Evolutionary conservation across 2,329 filamentous ascomycete genomes (phyloP), one percentile per base, ranked within the genome.

Genomic region (Colletotrichum trifolii): DNA sequence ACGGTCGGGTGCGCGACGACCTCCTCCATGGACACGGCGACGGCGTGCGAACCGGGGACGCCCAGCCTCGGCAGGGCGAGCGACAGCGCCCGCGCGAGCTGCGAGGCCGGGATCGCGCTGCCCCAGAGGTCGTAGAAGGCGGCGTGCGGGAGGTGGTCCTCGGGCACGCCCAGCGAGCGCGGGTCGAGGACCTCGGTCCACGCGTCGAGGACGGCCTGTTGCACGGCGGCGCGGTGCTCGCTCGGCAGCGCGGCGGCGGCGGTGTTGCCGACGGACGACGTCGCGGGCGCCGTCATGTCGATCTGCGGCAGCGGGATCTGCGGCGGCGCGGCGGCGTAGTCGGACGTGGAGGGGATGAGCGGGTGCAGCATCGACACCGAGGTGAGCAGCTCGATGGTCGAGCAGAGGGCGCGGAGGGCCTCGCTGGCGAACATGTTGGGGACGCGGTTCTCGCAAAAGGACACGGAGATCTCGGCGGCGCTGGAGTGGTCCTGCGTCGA

Each of bases 111-210:
- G 46, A 86, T 75, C 25, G 85, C 74, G 2, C 82, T 82, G 8
- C 80, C 81, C 73, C 82, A 83, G 11, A 85, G 77, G 50, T 84
- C 79, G 69, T 82, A 86, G 71, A 86, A 86, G 0, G 81, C 78
- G 0, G 82, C 79, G 2, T 78, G 77, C 39, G 80, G 78, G 5
- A 83, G 73, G 47, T 82, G 75, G 1, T 72, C 72, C n/a, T 80
- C 75, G 0, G 81, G 74, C 0, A 83, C 75, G 8, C 76, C 76
- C 3, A 81, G 70, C 0, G 73, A 67, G 0, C 76, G 69, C 0
- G 81, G 77, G 35, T 81, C 77, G 6, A 86, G 75, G 3, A 82
- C 73, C 3, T 78, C 71, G 2, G 77, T 74, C 84, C 84, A 86
- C 0, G 79, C 78, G 0, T 75, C 69, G 1, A 77, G 72, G 57